Conservation (phyloP, 495 filamentous ascomycete species). For the Elaphomyces granulatus region DNA sequence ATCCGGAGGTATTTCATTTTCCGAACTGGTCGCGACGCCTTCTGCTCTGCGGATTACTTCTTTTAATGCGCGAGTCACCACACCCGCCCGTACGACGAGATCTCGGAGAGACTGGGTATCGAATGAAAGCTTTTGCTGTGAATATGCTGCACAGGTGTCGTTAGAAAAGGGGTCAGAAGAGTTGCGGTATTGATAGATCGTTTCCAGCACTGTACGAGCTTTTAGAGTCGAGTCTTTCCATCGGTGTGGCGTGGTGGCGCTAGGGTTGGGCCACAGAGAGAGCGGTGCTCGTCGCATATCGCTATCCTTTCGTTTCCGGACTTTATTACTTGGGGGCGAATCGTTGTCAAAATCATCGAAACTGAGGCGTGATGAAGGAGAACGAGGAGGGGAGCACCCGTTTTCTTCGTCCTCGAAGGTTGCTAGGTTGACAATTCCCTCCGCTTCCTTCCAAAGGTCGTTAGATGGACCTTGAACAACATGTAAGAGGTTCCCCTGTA, state of each 20-base stretch:
- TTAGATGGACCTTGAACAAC: constrained; percentile 47
- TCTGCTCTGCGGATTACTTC: constrained; percentile 71
- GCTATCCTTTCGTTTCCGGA: constrained; percentile 24
- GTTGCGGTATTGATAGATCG: constrained; percentile 55
- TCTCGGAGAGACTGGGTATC: constrained; percentile 81
- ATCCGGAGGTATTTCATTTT: constrained; percentile 20
- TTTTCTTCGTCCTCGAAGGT: constrained; percentile 67
- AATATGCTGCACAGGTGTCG: constrained; percentile 24
- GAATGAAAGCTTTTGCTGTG: constrained; percentile 70
- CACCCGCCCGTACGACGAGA: constrained; percentile 70
- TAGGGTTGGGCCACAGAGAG: constrained; percentile 11
- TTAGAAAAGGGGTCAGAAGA: constrained; percentile 33
- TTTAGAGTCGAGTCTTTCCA: constrained; percentile 43
- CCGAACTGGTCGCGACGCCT: constrained; percentile 47
- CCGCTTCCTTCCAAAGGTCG: constrained; percentile 69
- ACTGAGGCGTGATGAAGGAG: constrained; percentile 38
- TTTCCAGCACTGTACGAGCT: constrained; percentile 67
- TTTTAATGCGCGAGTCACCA: constrained; percentile 55
- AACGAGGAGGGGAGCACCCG: constrained; percentile 31
- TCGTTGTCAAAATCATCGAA: constrained; percentile 50
- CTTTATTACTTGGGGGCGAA: constrained; percentile 20
- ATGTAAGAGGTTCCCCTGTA: constrained; percentile 48
- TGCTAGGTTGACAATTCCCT: constrained; percentile 74
- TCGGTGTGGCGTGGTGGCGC: constrained; percentile 11
- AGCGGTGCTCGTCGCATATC: constrained; percentile 21